Percentiles rank a stretch among this genome's conserved stretches.
Evolutionary conservation across 495 filamentous ascomycete species (phyloP).

Genomic region (Penicillium mononematosum): DNA sequence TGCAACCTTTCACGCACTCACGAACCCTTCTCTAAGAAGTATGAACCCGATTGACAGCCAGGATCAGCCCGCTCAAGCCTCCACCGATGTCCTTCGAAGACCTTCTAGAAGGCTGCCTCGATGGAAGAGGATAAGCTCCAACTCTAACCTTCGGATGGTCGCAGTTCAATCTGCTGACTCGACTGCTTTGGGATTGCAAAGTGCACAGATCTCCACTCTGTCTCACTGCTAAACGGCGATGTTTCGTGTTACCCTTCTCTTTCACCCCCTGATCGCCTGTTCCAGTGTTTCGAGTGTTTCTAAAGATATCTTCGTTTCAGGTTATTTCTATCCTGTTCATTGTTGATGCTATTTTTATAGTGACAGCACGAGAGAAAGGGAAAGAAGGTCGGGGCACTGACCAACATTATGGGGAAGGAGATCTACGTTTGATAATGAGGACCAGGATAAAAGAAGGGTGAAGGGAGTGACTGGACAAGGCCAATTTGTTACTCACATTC

Average conservation of each 20-base stretch:
- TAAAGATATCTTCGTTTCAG: slow-evolving; percentile 19
- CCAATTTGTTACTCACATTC: neutral
- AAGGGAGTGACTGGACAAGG: neutral
- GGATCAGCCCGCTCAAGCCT: slow-evolving; percentile 9
- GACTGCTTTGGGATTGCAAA: neutral
- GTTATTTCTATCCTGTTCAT: neutral
- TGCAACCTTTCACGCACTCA: neutral
- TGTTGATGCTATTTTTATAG: slow-evolving; percentile 9
- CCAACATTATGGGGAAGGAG: neutral
- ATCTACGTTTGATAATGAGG: neutral
- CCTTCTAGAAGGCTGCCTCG: slow-evolving; percentile 13
- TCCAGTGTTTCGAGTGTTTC: slow-evolving; percentile 9
- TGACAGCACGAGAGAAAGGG: neutral
- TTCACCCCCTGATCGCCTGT: slow-evolving; percentile 6
- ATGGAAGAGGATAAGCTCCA: neutral
- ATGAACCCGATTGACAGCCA: slow-evolving; percentile 17
- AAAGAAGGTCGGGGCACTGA: neutral
- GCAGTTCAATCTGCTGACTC: slow-evolving; percentile 17
- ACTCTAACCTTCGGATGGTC: neutral
- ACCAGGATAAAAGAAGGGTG: neutral
- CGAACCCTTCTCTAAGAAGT: slow-evolving; percentile 1
- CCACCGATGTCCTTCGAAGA: slow-evolving; percentile 2
- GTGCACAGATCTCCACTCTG: slow-evolving; percentile 7
- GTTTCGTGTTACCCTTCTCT: slow-evolving; percentile 12
- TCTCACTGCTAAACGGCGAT: slow-evolving; percentile 10